Percentiles rank a stretch among this genome's conserved stretches.
Conservation (phyloP, 768 basidiomycete species). For the Termitomyces sp. region DNA sequence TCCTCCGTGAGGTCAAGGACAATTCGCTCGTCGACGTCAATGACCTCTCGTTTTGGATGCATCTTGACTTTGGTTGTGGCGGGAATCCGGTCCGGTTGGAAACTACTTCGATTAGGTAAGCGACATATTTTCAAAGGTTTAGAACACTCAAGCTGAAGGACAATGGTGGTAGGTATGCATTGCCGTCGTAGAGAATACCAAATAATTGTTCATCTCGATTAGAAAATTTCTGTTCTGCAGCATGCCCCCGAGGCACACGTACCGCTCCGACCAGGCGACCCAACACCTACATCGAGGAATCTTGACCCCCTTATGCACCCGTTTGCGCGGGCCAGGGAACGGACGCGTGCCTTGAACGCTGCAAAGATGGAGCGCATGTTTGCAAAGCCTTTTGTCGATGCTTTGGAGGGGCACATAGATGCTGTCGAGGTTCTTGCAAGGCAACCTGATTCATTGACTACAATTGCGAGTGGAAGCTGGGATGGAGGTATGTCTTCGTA, state of each 20-base stretch:
- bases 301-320: constrained; percentile 95
- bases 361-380: constrained; percentile 97
- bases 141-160: background rate
- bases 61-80: background rate
- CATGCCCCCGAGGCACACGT: constrained; percentile 75
- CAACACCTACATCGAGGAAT: constrained; percentile 86
- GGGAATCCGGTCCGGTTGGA: background rate
- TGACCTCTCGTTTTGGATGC: background rate
- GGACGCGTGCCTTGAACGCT: constrained; percentile 89
- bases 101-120: constrained; percentile 5
- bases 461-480: constrained; percentile 90
- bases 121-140: background rate
- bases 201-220: background rate
- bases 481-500: constrained; percentile 73
- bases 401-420: constrained; percentile 89
- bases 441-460: constrained; percentile 66
- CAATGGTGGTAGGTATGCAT: constrained; percentile 13
- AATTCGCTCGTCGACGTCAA: constrained; percentile 7
- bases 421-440: constrained; percentile 84
- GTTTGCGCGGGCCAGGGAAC: constrained; percentile 88
- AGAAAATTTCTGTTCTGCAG: constrained; percentile 88
- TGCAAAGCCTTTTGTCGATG: constrained; percentile 92
- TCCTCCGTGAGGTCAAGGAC: constrained; percentile 7
- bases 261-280: constrained; percentile 72
- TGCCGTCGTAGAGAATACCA: background rate